Percentiles rank a stretch among this genome's conserved stretches.
Conservation (phyloP, 148 eudicot genomes). For the Vaccinium vitisidaea region DNA sequence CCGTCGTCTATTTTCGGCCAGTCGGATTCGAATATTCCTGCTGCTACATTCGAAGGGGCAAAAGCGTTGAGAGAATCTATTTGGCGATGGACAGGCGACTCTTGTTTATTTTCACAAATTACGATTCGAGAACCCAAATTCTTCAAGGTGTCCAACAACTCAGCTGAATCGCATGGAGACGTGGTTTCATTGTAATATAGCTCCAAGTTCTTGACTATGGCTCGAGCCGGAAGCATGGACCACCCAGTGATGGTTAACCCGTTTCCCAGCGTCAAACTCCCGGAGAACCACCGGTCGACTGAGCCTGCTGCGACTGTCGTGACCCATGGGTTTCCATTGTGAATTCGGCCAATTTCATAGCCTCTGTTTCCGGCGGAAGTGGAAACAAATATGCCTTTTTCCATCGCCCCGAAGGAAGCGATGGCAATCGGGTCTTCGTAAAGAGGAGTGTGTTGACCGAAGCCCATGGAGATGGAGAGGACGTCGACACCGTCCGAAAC, state of each 20-base stretch:
- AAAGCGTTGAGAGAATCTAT: not conserved
- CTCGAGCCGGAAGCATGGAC: not conserved
- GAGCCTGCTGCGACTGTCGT: not conserved
- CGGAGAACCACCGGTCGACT: not conserved
- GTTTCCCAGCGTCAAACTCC: not conserved
- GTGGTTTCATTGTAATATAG: not conserved
- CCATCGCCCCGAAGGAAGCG: not conserved
- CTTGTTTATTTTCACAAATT: not conserved
- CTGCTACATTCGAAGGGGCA: not conserved
- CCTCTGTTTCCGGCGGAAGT: not conserved
- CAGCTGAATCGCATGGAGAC: not conserved
- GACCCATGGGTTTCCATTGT: not conserved
- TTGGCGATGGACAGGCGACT: not conserved
- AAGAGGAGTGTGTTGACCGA: not conserved
- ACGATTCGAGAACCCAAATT: not conserved
- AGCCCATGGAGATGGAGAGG: constrained; percentile 3
- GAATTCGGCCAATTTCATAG: not conserved
- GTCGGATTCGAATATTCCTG: not conserved
- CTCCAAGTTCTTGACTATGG: not conserved
- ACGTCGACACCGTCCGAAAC: constrained; percentile 26
- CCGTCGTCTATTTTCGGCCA: not conserved
- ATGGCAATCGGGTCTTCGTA: not conserved
- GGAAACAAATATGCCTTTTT: not conserved
- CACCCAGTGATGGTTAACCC: not conserved
- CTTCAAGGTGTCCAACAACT: not conserved